Conservation (phyloP, 1,284 basidiomycete species). For the Trametes sp. region DNA sequence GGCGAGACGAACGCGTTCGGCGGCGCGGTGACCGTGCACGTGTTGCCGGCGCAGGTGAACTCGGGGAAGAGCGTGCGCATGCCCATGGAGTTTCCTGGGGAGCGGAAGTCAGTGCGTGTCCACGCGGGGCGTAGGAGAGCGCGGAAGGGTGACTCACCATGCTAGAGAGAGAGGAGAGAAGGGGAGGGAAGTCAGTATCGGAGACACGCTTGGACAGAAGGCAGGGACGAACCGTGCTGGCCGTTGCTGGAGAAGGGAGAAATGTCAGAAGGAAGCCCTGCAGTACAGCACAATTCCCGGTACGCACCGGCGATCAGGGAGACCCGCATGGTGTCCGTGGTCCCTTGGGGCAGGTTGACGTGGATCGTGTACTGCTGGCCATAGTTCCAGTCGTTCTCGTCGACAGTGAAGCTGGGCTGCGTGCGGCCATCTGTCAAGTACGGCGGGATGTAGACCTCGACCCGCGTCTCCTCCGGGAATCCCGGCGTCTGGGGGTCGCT, state of each 20-base stretch:
- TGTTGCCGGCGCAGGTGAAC: slow-evolving; percentile 66
- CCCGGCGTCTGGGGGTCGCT: slow-evolving; percentile 67
- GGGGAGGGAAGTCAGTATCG: not conserved
- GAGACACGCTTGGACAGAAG: not conserved
- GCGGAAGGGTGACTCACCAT: slow-evolving; percentile 15
- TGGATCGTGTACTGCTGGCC: slow-evolving; percentile 58
- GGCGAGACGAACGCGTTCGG: slow-evolving; percentile 72
- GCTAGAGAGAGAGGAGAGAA: slow-evolving; percentile 8
- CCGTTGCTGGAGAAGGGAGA: slow-evolving; percentile 55
- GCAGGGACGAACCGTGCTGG: slow-evolving; percentile 64
- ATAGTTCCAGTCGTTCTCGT: slow-evolving; percentile 67
- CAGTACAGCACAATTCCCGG: not conserved
- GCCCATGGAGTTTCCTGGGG: slow-evolving; percentile 73
- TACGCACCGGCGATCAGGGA: slow-evolving; percentile 68
- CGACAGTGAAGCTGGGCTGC: slow-evolving; percentile 66
- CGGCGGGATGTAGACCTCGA: slow-evolving; percentile 80
- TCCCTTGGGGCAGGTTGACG: slow-evolving; percentile 64
- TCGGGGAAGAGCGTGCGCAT: slow-evolving; percentile 72
- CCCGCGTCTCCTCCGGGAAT: slow-evolving; percentile 74
- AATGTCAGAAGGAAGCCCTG: slow-evolving; percentile 9
- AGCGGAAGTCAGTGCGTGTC: slow-evolving; percentile 5
- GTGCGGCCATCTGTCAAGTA: slow-evolving; percentile 67
- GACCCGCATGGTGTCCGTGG: slow-evolving; percentile 60
- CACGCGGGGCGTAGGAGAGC: not conserved
- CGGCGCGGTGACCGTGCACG: slow-evolving; percentile 73